Evolutionary conservation across 441 rosid genomes (phyloP), one percentile per base, ranked within the genome.

Genomic region (Capsella rubella): DNA sequence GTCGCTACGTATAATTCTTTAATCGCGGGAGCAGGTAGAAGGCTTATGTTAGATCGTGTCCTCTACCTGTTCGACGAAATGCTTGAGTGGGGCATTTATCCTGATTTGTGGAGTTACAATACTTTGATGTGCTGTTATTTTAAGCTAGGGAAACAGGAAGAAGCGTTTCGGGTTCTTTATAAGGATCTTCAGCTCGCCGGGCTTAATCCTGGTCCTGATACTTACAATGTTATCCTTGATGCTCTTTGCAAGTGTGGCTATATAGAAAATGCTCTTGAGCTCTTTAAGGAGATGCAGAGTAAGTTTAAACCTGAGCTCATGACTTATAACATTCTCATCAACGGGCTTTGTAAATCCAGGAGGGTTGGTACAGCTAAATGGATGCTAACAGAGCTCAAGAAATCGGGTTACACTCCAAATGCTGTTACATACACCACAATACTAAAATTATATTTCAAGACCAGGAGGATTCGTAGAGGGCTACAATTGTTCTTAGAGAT

Each of bases 21-120:
- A 83, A 83, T 91, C 5, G 86, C 96, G 0, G 85, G 92, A 25
- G 92, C 95, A 0, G 67, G 80, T 3, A 80, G 86, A 70, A 59
- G 73, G 15, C 54, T 82, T 29, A 72, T 80, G 69, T 62, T 91
- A 25, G 53, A 74, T 34, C 71, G 72, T 47, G 78, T 86, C 42
- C 46, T 82, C 69, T 72, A 86, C 55, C 81, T 93, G 85, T 89
- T 91, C 70, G 93, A 89, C 4, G 98, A 93, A 88, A 93, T 91
- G 97, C 84, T 83, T 42, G 73, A 77, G 1, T 59, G 52, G 63
- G 87, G 87, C 5, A 71, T 93, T 50, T 45, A 57, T 67, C 93
- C 96, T 9, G 90, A 93, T 79, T 11, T 85, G 43, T 90, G 96
- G 92, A 91, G 88, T 79, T 93, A 87, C 60, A 93, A 93, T 69